Conservation (phyloP, 306 rosid species). For the Quercus gilva region DNA sequence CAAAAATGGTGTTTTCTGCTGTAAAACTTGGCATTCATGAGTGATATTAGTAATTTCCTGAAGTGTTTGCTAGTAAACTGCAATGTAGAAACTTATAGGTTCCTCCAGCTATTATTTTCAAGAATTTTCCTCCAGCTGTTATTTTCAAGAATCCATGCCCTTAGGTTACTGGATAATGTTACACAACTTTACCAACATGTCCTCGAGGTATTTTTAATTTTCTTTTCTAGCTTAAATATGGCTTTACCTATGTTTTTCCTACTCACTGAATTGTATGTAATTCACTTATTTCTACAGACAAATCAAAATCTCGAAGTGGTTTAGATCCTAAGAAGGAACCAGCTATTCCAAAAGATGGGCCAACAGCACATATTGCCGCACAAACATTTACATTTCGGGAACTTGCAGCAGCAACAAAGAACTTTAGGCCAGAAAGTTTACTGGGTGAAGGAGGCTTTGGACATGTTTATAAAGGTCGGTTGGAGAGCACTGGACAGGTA, state of each 20-base stretch:
- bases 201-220: conserved; percentile 4
- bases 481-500: conserved; percentile 96
- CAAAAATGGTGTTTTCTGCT: background rate
- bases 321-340: conserved; percentile 78
- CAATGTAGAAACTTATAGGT: conserved; percentile 6
- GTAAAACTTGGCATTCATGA: conserved; percentile 4
- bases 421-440: conserved; percentile 80
- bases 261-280: conserved; percentile 12
- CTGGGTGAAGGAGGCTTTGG: conserved; percentile 99
- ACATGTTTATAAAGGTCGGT: conserved; percentile 87
- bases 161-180: conserved; percentile 2
- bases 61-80: conserved; percentile 4
- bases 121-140: conserved; percentile 4
- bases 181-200: conserved; percentile 8
- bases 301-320: conserved; percentile 62
- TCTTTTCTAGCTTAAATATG: background rate
- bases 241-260: background rate
- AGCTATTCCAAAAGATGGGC: conserved; percentile 71
- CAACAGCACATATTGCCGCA: conserved; percentile 91
- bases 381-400: conserved; percentile 97
- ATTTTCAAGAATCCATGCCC: conserved; percentile 12
- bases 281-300: conserved; percentile 45
- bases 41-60: conserved; percentile 8
- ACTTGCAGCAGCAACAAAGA: conserved; percentile 94
- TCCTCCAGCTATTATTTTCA: conserved; percentile 5